These are phyloP conservation scores for Endothia cerciana DNA, from an alignment of 2,329 filamentous ascomycete genomes.

Conservation along the genomic window DNA sequence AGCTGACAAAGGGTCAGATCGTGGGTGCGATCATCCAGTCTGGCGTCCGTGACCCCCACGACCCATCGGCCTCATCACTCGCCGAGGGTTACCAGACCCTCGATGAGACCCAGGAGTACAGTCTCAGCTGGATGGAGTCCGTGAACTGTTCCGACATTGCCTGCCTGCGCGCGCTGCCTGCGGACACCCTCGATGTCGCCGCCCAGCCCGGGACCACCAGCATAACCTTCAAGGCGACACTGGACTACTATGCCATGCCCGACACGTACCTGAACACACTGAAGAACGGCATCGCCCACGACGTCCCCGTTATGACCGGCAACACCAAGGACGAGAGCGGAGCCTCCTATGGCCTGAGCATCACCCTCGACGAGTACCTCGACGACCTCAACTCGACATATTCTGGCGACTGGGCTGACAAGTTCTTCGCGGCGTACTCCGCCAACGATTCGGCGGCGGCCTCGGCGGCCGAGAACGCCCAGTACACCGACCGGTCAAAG, in stretches of 20 bases:
- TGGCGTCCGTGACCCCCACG: constrained; percentile 35
- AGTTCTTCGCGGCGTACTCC: constrained; percentile 32
- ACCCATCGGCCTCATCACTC: constrained; percentile 31
- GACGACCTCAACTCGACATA: constrained; percentile 31
- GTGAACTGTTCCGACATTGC: constrained; percentile 32
- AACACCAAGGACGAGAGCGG: constrained; percentile 39
- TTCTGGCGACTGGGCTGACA: constrained; percentile 24
- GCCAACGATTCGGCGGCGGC: constrained; percentile 32
- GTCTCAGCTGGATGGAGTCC: constrained; percentile 24
- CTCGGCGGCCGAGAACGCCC: constrained; percentile 32
- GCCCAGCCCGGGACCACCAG: constrained; percentile 21
- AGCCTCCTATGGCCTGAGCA: constrained; percentile 32
- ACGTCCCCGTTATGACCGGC: constrained; percentile 38
- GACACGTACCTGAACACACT: constrained; percentile 35
- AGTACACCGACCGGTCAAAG: constrained; percentile 34
- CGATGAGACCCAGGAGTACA: constrained; percentile 24
- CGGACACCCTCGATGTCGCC: constrained; percentile 24
- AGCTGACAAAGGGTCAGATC: constrained; percentile 34
- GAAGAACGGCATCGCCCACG: constrained; percentile 32
- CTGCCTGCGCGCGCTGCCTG: constrained; percentile 29
- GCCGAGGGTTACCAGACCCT: constrained; percentile 33
- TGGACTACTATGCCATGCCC: constrained; percentile 33
- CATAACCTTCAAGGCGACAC: constrained; percentile 21
- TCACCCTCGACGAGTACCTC: constrained; percentile 33
- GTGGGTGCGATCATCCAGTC: constrained; percentile 35